Evolutionary conservation across 768 basidiomycete genomes (phyloP), one percentile per base, ranked within the genome.

Genomic region (Leucocoprinus birnbaumii): DNA sequence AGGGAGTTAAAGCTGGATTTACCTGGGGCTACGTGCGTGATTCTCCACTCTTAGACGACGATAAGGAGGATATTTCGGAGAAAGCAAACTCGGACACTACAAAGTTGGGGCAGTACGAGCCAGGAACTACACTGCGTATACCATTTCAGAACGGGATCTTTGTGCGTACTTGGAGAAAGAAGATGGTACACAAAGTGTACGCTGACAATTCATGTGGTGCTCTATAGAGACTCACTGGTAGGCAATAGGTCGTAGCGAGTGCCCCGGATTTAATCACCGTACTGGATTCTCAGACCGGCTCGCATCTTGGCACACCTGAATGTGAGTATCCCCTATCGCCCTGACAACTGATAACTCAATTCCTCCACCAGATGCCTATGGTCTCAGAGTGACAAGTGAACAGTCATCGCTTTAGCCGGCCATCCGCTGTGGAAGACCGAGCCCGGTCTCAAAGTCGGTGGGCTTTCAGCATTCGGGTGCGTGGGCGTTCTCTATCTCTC

Each of bases 191-290:
- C 54, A 57, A 48, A 61, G 47, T 51, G 65, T 65, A 48, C 25
- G 54, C 53, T 31, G n/a, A n/a, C n/a, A 31, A 31, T 11, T 31
- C 6, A 5, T 31, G 5, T 31, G 31, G 31, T 31, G 31, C 31
- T 31, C 11, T 5, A 31, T 5, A 31, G 31, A n/a, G 31, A 31
- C 31, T 31, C 31, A 31, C 21, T 41, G 2, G 45, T 11, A 10
- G 24, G 4, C 14, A 44, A 22, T 44, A 80, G 76, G 68, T 83
- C 37, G 67, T 80, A 1, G 80, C 77, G 27, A 74, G 76, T 31
- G 86, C 87, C 10, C 86, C 86, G 3, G 86, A 87, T 64, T 72
- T 88, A 22, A 84, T 87, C 51, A 72, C 79, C 0, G 79, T 87
- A 8, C 66, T 87, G 10, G 85, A 88, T 59, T 78, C 82, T 18